These are phyloP conservation scores for Rhodamnia rubescens DNA, from an alignment of 345 rosid species.

Conservation along the genomic window DNA sequence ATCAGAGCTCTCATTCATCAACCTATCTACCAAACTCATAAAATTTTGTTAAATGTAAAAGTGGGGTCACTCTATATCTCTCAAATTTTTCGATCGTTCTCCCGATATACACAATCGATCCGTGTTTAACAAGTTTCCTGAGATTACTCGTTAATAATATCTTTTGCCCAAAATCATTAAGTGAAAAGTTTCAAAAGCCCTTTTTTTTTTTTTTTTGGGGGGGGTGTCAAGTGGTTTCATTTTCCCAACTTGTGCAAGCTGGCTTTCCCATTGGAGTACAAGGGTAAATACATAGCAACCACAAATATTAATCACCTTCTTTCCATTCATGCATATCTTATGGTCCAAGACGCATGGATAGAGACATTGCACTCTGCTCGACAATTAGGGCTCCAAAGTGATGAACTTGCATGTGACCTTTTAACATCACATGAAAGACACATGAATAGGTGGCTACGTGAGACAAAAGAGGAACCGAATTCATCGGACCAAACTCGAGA, in stretches of 20 bases:
- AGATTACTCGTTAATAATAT: no score
- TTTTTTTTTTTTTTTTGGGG: neutral
- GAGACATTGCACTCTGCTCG: neutral
- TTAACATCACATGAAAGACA: neutral
- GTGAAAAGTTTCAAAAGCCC: neutral
- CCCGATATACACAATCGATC: neutral
- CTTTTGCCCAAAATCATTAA: neutral
- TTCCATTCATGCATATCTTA: neutral
- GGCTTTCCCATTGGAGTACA: neutral
- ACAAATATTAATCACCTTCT: neutral
- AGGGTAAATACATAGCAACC: neutral
- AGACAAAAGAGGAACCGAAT: neutral
- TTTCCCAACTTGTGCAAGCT: neutral
- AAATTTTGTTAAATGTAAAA: neutral
- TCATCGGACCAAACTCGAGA: neutral
- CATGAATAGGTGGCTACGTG: neutral
- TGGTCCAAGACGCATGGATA: neutral
- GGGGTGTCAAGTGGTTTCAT: neutral
- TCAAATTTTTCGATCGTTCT: neutral
- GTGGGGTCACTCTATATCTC: neutral
- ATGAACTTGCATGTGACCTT: neutral
- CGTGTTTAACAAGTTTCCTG: no score
- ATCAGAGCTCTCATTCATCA: neutral
- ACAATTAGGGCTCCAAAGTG: neutral
- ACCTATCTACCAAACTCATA: neutral